These are phyloP conservation scores for Neofusicoccum laricinum DNA, from an alignment of 2,329 filamentous ascomycete genomes.

Conservation along the genomic window DNA sequence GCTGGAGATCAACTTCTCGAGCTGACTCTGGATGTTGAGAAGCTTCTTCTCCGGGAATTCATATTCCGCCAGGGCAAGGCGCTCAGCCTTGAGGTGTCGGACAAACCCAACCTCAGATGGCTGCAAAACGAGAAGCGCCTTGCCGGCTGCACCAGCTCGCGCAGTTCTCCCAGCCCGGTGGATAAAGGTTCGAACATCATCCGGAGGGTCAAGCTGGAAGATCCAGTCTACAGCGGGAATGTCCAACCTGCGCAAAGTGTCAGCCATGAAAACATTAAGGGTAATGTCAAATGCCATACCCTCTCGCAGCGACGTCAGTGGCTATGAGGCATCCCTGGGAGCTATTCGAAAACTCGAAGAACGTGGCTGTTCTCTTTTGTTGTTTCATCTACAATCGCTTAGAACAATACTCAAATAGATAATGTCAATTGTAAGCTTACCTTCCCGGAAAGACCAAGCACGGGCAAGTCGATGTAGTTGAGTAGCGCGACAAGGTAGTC, in stretches of 20 bases:
- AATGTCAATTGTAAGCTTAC: no score
- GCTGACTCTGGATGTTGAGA: slow-evolving; percentile 67
- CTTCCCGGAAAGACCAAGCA: slow-evolving; percentile 82
- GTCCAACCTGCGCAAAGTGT: slow-evolving; percentile 69
- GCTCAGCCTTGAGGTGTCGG: slow-evolving; percentile 59
- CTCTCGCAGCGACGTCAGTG: slow-evolving; percentile 82
- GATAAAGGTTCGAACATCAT: slow-evolving; percentile 75
- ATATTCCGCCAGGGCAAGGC: slow-evolving; percentile 88
- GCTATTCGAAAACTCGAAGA: slow-evolving; percentile 93
- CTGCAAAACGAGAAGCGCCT: slow-evolving; percentile 89
- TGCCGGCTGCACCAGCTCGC: slow-evolving; percentile 74
- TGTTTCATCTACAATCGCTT: slow-evolving; percentile 67
- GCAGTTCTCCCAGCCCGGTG: slow-evolving; percentile 96
- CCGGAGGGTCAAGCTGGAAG: slow-evolving; percentile 90
- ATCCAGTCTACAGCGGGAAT: slow-evolving; percentile 97
- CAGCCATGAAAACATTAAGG: no score
- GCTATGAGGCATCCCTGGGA: slow-evolving; percentile 86
- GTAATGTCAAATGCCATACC: no score
- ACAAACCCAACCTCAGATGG: slow-evolving; percentile 91
- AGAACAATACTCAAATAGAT: no score
- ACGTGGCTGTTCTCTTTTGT: slow-evolving; percentile 97
- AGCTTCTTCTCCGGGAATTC: slow-evolving; percentile 93
- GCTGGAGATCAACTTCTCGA: slow-evolving; percentile 89
- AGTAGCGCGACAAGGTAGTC: slow-evolving; percentile 91
- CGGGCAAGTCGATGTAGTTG: slow-evolving; percentile 94